Conservation (phyloP, 805 yeast species). For the Sugiyamaella qingdaonensis region DNA sequence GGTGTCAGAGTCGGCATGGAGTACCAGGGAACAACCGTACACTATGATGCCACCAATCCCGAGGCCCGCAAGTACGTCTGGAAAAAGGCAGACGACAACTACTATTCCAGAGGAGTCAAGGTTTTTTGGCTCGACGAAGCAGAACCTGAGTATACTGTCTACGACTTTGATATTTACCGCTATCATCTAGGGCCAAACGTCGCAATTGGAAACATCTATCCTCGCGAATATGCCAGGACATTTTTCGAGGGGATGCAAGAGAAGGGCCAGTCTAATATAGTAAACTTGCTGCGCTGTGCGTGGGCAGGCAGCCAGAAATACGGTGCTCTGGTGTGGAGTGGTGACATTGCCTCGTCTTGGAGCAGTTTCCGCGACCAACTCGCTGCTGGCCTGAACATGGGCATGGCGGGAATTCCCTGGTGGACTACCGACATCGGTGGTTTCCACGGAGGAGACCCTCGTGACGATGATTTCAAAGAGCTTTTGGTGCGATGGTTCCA, state of each 20-base stretch:
- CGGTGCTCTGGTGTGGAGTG: conserved; percentile 23
- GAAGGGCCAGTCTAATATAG: conserved; percentile 22
- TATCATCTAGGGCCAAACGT: conserved; percentile 18
- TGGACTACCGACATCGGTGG: conserved; percentile 25
- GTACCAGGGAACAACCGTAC: conserved; percentile 17
- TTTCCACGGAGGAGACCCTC: conserved; percentile 21
- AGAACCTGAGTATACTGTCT: conserved; percentile 21
- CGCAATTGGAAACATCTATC: conserved; percentile 19
- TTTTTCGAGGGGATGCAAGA: conserved; percentile 19
- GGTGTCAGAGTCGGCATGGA: conserved; percentile 19
- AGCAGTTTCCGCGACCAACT: conserved; percentile 17
- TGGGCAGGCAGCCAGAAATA: conserved; percentile 23
- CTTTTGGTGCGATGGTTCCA: conserved; percentile 22
- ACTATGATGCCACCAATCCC: conserved; percentile 21
- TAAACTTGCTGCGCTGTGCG: conserved; percentile 24
- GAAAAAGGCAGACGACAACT: conserved; percentile 17
- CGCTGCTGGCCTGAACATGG: conserved; percentile 22
- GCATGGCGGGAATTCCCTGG: conserved; percentile 23
- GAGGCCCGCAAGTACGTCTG: conserved; percentile 19
- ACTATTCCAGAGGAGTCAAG: conserved; percentile 17
- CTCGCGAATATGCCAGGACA: conserved; percentile 18
- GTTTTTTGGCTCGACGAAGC: conserved; percentile 23
- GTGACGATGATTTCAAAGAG: conserved; percentile 16
- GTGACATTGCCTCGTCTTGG: conserved; percentile 23
- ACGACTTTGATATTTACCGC: conserved; percentile 21